Base-by-base conservation (phyloP, 352 stramenopile species). In the Blastocystis sp. region DNA sequence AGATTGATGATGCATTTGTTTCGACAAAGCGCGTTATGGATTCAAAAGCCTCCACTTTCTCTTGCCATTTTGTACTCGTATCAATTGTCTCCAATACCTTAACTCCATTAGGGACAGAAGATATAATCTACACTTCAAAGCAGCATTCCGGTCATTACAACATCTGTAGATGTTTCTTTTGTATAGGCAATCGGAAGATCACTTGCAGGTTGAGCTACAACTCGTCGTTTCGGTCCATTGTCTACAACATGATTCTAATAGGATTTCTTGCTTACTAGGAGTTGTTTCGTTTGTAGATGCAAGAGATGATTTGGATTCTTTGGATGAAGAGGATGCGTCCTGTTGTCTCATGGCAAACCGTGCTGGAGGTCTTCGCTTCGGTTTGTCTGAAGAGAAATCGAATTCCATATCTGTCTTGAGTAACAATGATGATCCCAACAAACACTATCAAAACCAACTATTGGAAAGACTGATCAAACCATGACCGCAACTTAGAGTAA, bases 311-410 rank as follows among this genome's bases (percentile, higher is more conserved):
- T 46, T 46, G 39, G 54, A 32, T 61, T 32, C 54, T 61, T 12
- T 61, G 3, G 54, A 61, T n/a, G 19, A 32, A 32, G 54, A 61
- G 3, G 27, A 61, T 46, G 39, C 2, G 39, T 46, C 39, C 9
- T 9, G 3, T 9, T 9, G 39, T 52, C 43, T 24, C 37, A 11
- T 12, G 54, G 24, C 65, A 51, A 83, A 65, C 14, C 71, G 71
- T 46, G 71, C 7, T 65, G 71, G 71, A n/a, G 27, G 71, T 16
- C 12, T 12, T 16, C 71, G 71, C 32, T 42, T 83, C 27, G 71
- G n/a, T 19, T 19, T 83, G 27, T 83, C 71, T 16, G 71, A 83
- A 46, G 71, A 83, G 29, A 83, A 83, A 83, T 83, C 71, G 29
- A 83, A 83, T 42, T 83, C 71, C 71, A 83, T 83, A 27, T 35